phyloP scores from a whole-genome alignment of 2,329 filamentous ascomycete species.

The Aspergillus quadricinctus region DNA sequence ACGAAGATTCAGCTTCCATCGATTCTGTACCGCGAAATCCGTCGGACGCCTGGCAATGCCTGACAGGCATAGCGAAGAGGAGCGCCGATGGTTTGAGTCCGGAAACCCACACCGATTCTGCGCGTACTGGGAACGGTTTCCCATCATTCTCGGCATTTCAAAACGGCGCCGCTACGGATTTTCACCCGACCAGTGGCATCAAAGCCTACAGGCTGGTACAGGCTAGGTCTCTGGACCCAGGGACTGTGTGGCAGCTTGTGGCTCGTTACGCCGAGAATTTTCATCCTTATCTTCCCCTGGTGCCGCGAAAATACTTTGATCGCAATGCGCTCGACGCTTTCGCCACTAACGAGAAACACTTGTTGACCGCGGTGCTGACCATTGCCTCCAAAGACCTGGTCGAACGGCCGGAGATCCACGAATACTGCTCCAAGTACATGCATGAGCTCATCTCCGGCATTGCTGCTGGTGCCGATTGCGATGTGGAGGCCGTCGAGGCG shows the following conservation, averaged over 20 bases:
- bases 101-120: constrained; percentile 19
- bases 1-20: constrained; percentile 40
- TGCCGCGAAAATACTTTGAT: constrained; percentile 57
- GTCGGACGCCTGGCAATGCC: constrained; percentile 47
- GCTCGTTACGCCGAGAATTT: constrained; percentile 61
- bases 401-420: constrained; percentile 59
- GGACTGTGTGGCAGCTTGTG: constrained; percentile 50
- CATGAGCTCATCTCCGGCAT: constrained; percentile 63
- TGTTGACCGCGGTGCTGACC: constrained; percentile 66
- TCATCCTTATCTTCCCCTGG: constrained; percentile 67
- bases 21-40: constrained; percentile 43
- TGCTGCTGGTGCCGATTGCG: constrained; percentile 61
- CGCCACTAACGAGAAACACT: constrained; percentile 59
- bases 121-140: constrained; percentile 19
- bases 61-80: constrained; percentile 43
- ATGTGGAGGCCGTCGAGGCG: constrained; percentile 67
- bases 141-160: constrained; percentile 23
- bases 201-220: constrained; percentile 42
- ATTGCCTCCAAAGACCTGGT: constrained; percentile 68
- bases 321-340: constrained; percentile 51
- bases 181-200: constrained; percentile 31
- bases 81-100: constrained; percentile 22
- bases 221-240: constrained; percentile 43
- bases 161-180: constrained; percentile 23
- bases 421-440: constrained; percentile 66